Percentiles rank a stretch among this genome's conserved stretches.
Evolutionary conservation across 805 yeast species (phyloP).

Genomic region (Candida pseudoglaebosa): DNA sequence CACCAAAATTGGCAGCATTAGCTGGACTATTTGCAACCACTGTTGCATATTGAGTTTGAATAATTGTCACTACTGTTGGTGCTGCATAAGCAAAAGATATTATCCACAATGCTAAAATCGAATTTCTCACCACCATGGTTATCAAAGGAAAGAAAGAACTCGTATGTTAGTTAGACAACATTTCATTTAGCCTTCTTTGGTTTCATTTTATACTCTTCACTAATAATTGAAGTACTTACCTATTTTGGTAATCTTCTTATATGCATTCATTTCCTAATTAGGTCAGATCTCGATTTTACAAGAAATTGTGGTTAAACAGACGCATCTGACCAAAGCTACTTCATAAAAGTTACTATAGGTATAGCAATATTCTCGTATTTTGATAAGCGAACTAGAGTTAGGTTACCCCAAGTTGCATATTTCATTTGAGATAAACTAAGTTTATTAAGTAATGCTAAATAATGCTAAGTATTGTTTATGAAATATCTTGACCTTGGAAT

Average conservation of each 20-base stretch:
- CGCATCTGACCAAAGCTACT: not conserved
- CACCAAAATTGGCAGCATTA: slow-evolving; percentile 9
- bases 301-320: not conserved
- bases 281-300: not conserved
- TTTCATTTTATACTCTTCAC: not conserved
- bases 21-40: slow-evolving; percentile 10
- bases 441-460: too few species aligned
- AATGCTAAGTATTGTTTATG: too few species aligned
- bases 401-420: too few species aligned
- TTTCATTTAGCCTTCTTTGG: not conserved
- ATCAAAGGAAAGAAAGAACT: not conserved
- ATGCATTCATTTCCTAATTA: not conserved
- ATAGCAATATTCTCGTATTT: too few species aligned
- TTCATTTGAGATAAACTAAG: too few species aligned
- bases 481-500: too few species aligned
- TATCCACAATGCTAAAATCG: not conserved
- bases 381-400: too few species aligned
- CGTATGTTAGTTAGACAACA: not conserved
- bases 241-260: slow-evolving; percentile 1
- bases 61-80: slow-evolving; percentile 22
- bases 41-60: slow-evolving; percentile 11
- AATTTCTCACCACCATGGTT: not conserved
- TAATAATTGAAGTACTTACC: not conserved
- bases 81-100: slow-evolving; percentile 16
- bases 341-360: too few species aligned